Evolutionary conservation across 228 moss, liverwort and hornwort genomes (phyloP).

Genomic region (Sphagnum magellanicum): DNA sequence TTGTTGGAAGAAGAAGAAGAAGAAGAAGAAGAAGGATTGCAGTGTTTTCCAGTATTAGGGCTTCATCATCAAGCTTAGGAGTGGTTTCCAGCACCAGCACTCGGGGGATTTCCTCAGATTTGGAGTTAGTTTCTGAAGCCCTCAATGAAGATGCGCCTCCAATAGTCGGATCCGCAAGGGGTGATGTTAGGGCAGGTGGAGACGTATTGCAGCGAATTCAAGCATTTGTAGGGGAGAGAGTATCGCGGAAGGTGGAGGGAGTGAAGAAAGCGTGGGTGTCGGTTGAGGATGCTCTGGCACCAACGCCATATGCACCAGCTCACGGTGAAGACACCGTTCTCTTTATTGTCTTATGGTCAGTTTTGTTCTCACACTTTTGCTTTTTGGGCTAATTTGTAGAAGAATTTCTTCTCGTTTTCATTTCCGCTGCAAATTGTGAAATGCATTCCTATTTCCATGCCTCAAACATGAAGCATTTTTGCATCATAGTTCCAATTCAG

Average conservation of each 20-base stretch:
- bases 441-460: not conserved
- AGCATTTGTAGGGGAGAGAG: conserved; percentile 17
- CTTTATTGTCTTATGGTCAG: conserved; percentile 8
- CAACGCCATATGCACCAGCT: conserved; percentile 27
- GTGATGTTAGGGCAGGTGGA: conserved; percentile 9
- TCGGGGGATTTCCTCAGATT: too few relatives aligned
- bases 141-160: too few relatives aligned
- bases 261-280: conserved; percentile 21
- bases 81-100: too few relatives aligned
- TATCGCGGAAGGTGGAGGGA: conserved; percentile 14
- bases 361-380: not conserved
- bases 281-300: conserved; percentile 29
- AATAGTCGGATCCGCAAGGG: too few relatives aligned
- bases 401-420: not conserved
- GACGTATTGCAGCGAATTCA: conserved; percentile 16
- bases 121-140: too few relatives aligned
- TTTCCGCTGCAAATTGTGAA: not conserved
- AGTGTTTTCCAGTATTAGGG: too few relatives aligned
- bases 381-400: too few relatives aligned
- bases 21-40: too few relatives aligned
- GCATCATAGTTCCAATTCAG: too few relatives aligned
- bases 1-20: too few relatives aligned
- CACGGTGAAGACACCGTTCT: conserved; percentile 18
- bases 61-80: too few relatives aligned
- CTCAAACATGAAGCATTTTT: not conserved